Evolutionary conservation across 768 basidiomycete species (phyloP), one percentile per base, ranked within the genome.

Genomic region (Suillus spraguei): DNA sequence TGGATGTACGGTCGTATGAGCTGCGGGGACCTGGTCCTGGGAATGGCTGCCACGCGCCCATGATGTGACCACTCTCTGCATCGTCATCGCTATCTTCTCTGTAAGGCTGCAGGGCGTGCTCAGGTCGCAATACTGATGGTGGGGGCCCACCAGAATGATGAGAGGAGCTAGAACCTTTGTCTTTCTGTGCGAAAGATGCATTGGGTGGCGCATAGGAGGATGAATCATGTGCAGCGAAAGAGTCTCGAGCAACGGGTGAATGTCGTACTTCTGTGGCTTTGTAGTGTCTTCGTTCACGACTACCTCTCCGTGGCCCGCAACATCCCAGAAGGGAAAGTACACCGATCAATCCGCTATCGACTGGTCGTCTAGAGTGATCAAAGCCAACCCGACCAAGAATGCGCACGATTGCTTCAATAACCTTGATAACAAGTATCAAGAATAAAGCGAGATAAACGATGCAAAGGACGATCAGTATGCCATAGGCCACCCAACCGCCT

Each of bases 401-500:
- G 42, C 97, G 91, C 38, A 93, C 81, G n/a, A 86, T 58, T 10
- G 87, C 95, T 74, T 99, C 97, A 50, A 90, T 70, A 58, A 97
- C 67, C 78, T 99, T 99, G 77, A 90, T 86, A 42, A 91, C 59
- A 46, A 98, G 85, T 83, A 97, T 91, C 62, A 92, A 76, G 55
- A 86, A 71, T 68, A 97, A 87, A n/a, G 91, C 88, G 13, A 94
- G 80, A 73, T 96, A 94, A 53, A 94, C 88, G 63, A 98, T 82
- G 13, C 85, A 85, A 35, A 93, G 80, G 58, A 97, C 90, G 69
- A 95, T 80, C 64, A 99, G 82, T 63, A 99, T 89, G 68, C 94
- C 92, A 74, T 97, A 98, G 14, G 95, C 88, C 17, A 99, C 88
- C 97, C 97, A 99, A 61, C 92, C 91, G 20, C 87, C 87, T 20